Conservation (phyloP, 148 eudicot genomes). For the Drosera capensis region DNA sequence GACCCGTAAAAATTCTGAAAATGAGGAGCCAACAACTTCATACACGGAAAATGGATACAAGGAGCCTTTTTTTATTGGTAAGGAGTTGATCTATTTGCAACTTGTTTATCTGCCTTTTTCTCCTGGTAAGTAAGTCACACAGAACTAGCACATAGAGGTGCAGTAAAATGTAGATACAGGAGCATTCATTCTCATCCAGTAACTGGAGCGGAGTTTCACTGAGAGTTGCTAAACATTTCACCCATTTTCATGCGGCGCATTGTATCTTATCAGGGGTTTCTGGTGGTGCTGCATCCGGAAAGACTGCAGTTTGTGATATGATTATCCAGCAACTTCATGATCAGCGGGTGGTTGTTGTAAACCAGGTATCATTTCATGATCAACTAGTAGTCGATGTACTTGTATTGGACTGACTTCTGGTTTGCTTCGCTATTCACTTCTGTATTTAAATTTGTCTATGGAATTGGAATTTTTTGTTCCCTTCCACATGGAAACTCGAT, state of each 20-base stretch:
- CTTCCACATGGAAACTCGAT: background rate
- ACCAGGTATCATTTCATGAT: constrained; percentile 24
- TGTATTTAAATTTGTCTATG: background rate
- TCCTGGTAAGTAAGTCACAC: background rate
- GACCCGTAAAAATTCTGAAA: constrained; percentile 30
- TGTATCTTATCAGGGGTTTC: constrained; percentile 31
- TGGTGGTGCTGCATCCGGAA: constrained; percentile 58
- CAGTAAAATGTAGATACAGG: background rate
- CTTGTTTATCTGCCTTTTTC: background rate
- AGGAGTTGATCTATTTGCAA: constrained; percentile 16
- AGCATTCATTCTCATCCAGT: too few species aligned
- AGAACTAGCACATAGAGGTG: background rate
- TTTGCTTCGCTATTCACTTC: background rate
- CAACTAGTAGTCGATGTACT: background rate
- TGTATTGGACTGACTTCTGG: background rate
- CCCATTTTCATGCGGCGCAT: background rate
- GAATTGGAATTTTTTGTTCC: background rate
- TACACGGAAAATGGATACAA: constrained; percentile 42
- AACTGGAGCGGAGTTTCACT: too few species aligned
- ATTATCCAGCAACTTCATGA: constrained; percentile 52
- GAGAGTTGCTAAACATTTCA: background rate
- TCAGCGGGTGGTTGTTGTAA: constrained; percentile 49
- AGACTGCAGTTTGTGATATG: constrained; percentile 54
- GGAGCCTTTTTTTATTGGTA: constrained; percentile 93
- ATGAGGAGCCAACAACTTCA: constrained; percentile 51